Percentiles rank a stretch among this genome's conserved stretches.
phyloP scores from a whole-genome alignment of 1,284 basidiomycete species.

The Cystobasidium sp. region DNA sequence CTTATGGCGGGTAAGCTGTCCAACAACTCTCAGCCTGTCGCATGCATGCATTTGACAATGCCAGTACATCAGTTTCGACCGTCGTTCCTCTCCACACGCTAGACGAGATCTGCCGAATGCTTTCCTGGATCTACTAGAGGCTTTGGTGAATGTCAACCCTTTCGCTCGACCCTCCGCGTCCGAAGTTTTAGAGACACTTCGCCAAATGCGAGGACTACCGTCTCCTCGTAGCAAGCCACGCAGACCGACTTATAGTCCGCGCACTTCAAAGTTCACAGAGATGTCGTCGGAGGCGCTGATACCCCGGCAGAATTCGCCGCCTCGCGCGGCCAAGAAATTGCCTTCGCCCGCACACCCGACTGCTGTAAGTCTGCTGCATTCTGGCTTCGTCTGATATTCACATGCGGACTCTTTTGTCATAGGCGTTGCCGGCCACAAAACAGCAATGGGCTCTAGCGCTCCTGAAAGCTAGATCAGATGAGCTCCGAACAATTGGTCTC shows the following conservation, averaged over 20 bases:
- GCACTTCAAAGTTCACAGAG: background rate
- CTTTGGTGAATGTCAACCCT: conserved; percentile 47
- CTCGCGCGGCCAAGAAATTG: background rate
- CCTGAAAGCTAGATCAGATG: conserved; percentile 7
- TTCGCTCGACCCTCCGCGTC: conserved; percentile 46
- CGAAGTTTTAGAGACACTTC: conserved; percentile 28
- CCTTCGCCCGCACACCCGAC: background rate
- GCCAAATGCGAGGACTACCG: conserved; percentile 1
- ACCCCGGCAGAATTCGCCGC: background rate
- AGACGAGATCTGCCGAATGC: conserved; percentile 48
- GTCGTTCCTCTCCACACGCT: conserved; percentile 2
- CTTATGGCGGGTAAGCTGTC: conserved; percentile 47
- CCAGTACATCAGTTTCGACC: conserved; percentile 8
- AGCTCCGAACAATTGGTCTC: conserved; percentile 8
- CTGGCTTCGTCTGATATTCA: too few relatives aligned
- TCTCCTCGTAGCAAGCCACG: conserved; percentile 5
- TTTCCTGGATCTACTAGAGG: conserved; percentile 46
- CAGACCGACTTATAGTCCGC: background rate
- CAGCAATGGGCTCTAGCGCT: conserved; percentile 4
- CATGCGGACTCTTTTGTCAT: background rate
- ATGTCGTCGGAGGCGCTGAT: conserved; percentile 5
- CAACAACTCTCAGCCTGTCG: background rate
- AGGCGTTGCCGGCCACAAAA: background rate
- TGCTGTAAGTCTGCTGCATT: background rate
- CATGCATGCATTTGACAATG: background rate